phyloP scores from a whole-genome alignment of 495 filamentous ascomycete genomes.

The Hypoxylon intermedium region DNA sequence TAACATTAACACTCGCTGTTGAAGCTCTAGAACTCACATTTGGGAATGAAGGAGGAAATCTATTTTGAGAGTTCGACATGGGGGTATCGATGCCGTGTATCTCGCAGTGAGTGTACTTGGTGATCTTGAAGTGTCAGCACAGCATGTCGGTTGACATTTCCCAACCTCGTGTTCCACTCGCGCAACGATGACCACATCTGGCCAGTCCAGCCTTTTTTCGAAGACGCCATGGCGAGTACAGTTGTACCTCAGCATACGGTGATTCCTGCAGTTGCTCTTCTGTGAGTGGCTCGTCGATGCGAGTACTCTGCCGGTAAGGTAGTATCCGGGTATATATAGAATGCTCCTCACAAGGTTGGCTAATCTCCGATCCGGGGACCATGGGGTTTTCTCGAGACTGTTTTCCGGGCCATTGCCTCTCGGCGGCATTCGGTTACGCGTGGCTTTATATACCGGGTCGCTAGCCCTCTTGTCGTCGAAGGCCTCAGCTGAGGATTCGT shows the following conservation, averaged over 20 bases:
- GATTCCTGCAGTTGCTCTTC: slow-evolving; percentile 14
- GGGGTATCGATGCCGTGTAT: slow-evolving; percentile 7
- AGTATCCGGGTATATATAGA: slow-evolving; percentile 46
- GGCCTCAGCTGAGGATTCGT: slow-evolving; percentile 20
- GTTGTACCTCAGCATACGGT: slow-evolving; percentile 11
- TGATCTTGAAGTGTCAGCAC: slow-evolving; percentile 16
- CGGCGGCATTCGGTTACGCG: slow-evolving; percentile 14
- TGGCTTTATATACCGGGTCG: slow-evolving; percentile 29
- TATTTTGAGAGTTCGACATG: slow-evolving; percentile 15
- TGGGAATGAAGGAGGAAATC: neutral
- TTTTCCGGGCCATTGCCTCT: slow-evolving; percentile 9
- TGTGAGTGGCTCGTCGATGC: slow-evolving; percentile 21
- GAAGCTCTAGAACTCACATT: neutral
- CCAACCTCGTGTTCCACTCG: slow-evolving; percentile 25
- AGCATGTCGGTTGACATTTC: slow-evolving; percentile 8
- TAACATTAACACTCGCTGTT: neutral
- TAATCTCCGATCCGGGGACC: slow-evolving; percentile 28
- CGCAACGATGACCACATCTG: slow-evolving; percentile 11
- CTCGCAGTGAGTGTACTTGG: slow-evolving; percentile 4
- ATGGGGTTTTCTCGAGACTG: slow-evolving; percentile 13
- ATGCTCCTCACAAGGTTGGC: slow-evolving; percentile 26
- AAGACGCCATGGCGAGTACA: slow-evolving; percentile 21
- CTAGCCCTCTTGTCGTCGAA: neutral
- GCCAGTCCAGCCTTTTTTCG: slow-evolving; percentile 23
- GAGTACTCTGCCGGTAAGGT: slow-evolving; percentile 34